These are phyloP conservation scores for Curvularia lunata DNA, from an alignment of 2,329 filamentous ascomycete species.

Conservation along the genomic window DNA sequence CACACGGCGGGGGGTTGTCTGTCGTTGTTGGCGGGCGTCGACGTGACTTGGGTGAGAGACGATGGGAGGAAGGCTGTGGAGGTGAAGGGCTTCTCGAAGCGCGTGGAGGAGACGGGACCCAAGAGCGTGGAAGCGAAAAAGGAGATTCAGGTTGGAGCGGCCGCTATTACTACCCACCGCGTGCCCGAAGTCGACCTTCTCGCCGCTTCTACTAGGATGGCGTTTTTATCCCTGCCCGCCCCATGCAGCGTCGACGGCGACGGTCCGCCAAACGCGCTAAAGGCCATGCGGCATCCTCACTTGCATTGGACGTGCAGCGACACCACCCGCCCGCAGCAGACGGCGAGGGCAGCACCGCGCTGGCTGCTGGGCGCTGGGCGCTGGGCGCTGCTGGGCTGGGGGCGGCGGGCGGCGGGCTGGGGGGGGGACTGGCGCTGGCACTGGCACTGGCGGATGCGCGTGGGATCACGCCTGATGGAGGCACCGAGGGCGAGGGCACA, in stretches of 20 bases:
- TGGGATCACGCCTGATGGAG: background rate
- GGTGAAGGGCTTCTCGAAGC: slow-evolving; percentile 40
- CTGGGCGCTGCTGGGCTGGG: no score
- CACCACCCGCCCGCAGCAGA: slow-evolving; percentile 8
- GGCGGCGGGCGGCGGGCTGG: no score
- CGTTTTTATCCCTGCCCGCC: slow-evolving; percentile 29
- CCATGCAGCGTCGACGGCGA: slow-evolving; percentile 34
- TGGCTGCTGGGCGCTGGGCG: no score
- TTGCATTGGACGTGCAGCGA: slow-evolving; percentile 18
- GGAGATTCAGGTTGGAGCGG: slow-evolving; percentile 44
- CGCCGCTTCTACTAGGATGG: slow-evolving; percentile 36
- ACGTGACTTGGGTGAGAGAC: no score
- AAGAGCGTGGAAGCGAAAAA: slow-evolving; percentile 44
- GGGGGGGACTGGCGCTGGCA: background rate
- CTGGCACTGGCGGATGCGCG: background rate
- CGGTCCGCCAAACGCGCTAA: slow-evolving; percentile 32
- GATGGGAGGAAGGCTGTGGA: slow-evolving; percentile 17
- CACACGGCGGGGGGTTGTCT: slow-evolving; percentile 4
- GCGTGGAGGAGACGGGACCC: slow-evolving; percentile 41
- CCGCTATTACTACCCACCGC: slow-evolving; percentile 42
- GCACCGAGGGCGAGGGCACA: no score
- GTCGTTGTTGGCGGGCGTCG: background rate
- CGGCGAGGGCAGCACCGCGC: background rate
- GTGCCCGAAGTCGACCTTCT: slow-evolving; percentile 37
- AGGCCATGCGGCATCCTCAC: slow-evolving; percentile 20